Evolutionary conservation across 441 rosid species (phyloP), one percentile per base, ranked within the genome.

Genomic region (Brassica balearica): DNA sequence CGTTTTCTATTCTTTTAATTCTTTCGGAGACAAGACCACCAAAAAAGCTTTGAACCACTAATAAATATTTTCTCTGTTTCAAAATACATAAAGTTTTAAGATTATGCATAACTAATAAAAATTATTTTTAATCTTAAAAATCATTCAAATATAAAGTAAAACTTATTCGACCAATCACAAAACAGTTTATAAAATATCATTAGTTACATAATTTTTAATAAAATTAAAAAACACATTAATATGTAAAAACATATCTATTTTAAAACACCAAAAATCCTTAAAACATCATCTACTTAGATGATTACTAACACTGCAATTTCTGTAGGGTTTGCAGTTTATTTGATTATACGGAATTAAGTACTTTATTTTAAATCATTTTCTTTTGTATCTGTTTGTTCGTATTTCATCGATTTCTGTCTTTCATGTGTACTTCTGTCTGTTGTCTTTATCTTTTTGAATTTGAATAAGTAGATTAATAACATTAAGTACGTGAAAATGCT

Each of bases 391-490:
- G 9, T 6, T 20, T 61, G 10, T 29, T 32, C 19, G 11, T 20
- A 58, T 68, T 66, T 69, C n/a, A 69, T 32, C 38, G 65, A 3
- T 32, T 25, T 59, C 34, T 76, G 67, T 76, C 74, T 58, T 51
- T 23, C 77, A 66, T 78, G 67, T 78, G 58, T 6, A 51, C 20
- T 55, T 55, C 17, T 55, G 73, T 67, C 59, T 32, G 34, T 63
- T 77, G 74, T 63, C 80, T 71, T 71, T 72, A 43, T 67, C 48
- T 20, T 60, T 68, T 61, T 73, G 59, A 48, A 61, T 48, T 51
- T 20, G 55, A 66, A 48, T 46, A 46, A 12, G 53, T 46, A 46
- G 14, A 11, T 4, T 12, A 12, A 46, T 11, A 46, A 46, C 15
- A 46, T 46, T 10, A 25, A 51, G 8, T 51, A 51, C 58, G 20